phyloP scores from a whole-genome alignment of 2,329 filamentous ascomycete species.

The Clathrospora elynae region DNA sequence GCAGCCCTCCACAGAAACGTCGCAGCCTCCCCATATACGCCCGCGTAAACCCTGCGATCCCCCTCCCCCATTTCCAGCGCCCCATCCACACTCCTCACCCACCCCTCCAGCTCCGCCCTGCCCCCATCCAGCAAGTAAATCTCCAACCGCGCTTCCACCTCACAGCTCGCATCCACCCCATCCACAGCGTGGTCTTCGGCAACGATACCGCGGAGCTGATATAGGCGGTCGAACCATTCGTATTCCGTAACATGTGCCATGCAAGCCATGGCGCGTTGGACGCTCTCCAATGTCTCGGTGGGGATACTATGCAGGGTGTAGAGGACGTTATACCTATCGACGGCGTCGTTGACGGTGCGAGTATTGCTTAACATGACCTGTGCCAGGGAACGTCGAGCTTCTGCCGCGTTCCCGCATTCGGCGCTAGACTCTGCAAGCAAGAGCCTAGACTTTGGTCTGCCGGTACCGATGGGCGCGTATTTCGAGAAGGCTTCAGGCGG shows the following conservation, averaged over 20 bases:
- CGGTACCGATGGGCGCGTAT: slow-evolving; percentile 24
- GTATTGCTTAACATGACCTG: slow-evolving; percentile 7
- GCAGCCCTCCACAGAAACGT: slow-evolving; percentile 19
- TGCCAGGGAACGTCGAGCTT: slow-evolving; percentile 20
- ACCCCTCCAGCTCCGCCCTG: slow-evolving; percentile 15
- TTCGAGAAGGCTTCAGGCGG: slow-evolving; percentile 10
- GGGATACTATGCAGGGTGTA: slow-evolving; percentile 10
- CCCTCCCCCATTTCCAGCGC: slow-evolving; percentile 13
- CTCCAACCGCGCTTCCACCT: slow-evolving; percentile 26
- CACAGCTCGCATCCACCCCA: slow-evolving; percentile 20
- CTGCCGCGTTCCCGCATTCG: slow-evolving; percentile 1
- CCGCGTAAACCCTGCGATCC: slow-evolving; percentile 15
- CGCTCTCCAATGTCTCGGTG: slow-evolving; percentile 2
- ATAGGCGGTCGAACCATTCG: slow-evolving; percentile 17
- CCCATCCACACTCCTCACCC: slow-evolving; percentile 16
- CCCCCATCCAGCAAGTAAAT: slow-evolving; percentile 23
- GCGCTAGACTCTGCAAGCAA: slow-evolving; percentile 17
- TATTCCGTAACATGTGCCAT: slow-evolving; percentile 19
- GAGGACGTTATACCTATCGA: slow-evolving; percentile 20
- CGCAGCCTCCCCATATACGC: slow-evolving; percentile 20
- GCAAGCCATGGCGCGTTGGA: slow-evolving; percentile 20
- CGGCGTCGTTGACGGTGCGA: neutral
- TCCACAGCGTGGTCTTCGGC: neutral
- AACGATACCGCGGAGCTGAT: slow-evolving; percentile 13
- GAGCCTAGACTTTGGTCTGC: slow-evolving; percentile 13